These are phyloP conservation scores for Penicillium sp. DNA, from an alignment of 2,329 filamentous ascomycete genomes.

Conservation along the genomic window DNA sequence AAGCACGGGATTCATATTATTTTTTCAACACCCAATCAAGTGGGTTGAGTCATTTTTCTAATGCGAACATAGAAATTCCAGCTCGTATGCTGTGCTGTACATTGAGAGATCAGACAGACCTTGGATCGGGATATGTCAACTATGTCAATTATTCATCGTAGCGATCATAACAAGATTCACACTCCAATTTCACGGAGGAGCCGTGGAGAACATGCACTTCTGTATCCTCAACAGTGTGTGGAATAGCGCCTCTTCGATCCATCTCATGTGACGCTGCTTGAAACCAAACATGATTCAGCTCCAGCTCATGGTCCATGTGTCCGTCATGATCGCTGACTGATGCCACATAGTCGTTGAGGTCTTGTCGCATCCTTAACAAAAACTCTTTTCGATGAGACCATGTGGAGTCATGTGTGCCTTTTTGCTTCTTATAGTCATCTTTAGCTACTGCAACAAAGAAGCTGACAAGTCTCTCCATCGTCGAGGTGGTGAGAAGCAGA, in stretches of 20 bases:
- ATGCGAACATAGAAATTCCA: too few relatives aligned
- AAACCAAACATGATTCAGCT: slow-evolving; percentile 27
- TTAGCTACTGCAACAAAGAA: slow-evolving; percentile 25
- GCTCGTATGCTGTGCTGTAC: too few relatives aligned
- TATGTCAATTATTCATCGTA: slow-evolving; percentile 7
- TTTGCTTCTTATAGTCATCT: slow-evolving; percentile 15
- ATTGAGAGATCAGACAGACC: background rate
- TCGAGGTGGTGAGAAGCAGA: slow-evolving; percentile 30
- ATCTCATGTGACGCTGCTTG: slow-evolving; percentile 25
- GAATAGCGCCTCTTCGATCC: slow-evolving; percentile 19
- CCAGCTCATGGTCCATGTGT: background rate
- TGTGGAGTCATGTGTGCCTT: slow-evolving; percentile 3
- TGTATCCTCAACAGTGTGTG: slow-evolving; percentile 21
- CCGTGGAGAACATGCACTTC: slow-evolving; percentile 24
- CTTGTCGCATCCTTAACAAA: slow-evolving; percentile 28
- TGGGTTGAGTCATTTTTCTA: too few relatives aligned
- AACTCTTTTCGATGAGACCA: slow-evolving; percentile 29
- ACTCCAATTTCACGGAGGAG: slow-evolving; percentile 18
- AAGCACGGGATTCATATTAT: too few relatives aligned
- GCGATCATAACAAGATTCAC: slow-evolving; percentile 24
- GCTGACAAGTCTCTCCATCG: slow-evolving; percentile 24
- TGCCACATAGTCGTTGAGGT: slow-evolving; percentile 22
- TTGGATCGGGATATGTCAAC: background rate
- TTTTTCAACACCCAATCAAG: too few relatives aligned
- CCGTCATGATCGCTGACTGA: background rate